These are phyloP conservation scores for Phytophthora sansomeana DNA, from an alignment of 352 stramenopile genomes.

Conservation along the genomic window DNA sequence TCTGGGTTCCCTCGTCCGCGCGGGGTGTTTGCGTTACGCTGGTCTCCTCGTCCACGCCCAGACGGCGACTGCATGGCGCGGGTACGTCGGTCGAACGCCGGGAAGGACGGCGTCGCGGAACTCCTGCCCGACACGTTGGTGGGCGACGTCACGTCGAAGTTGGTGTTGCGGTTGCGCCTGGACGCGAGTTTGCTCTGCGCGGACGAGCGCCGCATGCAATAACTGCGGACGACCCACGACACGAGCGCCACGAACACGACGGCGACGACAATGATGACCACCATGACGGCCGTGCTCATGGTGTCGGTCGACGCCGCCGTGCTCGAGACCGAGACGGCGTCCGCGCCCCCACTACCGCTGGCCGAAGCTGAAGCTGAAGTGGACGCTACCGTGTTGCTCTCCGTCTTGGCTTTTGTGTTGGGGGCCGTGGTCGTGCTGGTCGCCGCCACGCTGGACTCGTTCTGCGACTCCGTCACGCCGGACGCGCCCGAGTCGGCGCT, in stretches of 20 bases:
- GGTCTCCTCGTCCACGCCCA: conserved; percentile 1
- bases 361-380: background rate
- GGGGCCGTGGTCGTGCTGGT: background rate
- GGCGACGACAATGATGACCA: conserved; percentile 39
- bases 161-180: conserved; percentile 10
- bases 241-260: conserved; percentile 43
- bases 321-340: conserved; percentile 5
- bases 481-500: background rate
- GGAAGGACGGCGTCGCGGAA: conserved; percentile 37
- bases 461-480: conserved; percentile 14
- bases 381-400: conserved; percentile 20
- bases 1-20: conserved; percentile 27
- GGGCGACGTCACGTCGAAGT: conserved; percentile 30
- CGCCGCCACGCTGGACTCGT: conserved; percentile 10
- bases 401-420: conserved; percentile 22
- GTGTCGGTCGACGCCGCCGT: conserved; percentile 11
- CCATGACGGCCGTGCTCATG: conserved; percentile 34
- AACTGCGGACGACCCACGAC: conserved; percentile 37
- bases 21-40: conserved; percentile 12
- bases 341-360: background rate
- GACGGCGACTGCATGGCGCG: conserved; percentile 27
- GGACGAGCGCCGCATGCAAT: conserved; percentile 29
- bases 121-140: conserved; percentile 32
- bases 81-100: conserved; percentile 39
- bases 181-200: conserved; percentile 22